A percentile compares a stretch with the other conserved stretches of the same genome.
Evolutionary conservation across 345 rosid species (phyloP).

Genomic region (Hibiscus trionum): DNA sequence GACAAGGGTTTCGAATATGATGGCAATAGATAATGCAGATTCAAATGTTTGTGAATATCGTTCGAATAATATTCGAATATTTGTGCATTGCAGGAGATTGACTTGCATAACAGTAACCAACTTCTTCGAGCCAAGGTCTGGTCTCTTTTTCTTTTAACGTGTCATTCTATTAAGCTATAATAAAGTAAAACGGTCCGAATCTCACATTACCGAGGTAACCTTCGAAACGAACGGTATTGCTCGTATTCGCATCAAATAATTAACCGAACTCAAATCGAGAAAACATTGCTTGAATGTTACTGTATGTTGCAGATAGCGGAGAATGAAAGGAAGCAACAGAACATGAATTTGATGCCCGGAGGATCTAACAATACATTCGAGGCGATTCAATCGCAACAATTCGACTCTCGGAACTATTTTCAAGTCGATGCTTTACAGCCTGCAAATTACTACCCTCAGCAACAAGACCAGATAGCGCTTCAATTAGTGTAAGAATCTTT

Average conservation of each 20-base stretch:
- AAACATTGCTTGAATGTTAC: background rate
- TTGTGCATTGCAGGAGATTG: constrained; percentile 55
- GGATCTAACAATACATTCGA: constrained; percentile 39
- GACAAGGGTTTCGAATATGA: no score
- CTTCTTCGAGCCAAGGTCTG: constrained; percentile 87
- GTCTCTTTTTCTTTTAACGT: background rate
- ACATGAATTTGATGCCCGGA: constrained; percentile 84
- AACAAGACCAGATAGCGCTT: constrained; percentile 61
- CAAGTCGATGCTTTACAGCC: constrained; percentile 80
- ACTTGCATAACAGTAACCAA: constrained; percentile 90
- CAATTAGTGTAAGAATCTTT: constrained; percentile 65
- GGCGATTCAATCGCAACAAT: constrained; percentile 52
- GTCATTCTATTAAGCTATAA: background rate
- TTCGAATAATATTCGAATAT: no score
- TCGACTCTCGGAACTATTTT: constrained; percentile 67
- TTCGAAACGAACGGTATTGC: no score
- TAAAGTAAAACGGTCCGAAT: background rate
- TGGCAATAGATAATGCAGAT: no score
- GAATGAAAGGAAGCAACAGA: constrained; percentile 65
- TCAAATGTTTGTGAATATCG: no score
- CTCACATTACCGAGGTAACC: no score
- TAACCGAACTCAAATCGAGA: no score
- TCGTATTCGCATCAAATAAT: no score
- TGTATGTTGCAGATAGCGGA: constrained; percentile 40
- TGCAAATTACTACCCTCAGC: constrained; percentile 49